phyloP scores from a whole-genome alignment of 2,329 filamentous ascomycete species.

The Metarhizium anisopliae region DNA sequence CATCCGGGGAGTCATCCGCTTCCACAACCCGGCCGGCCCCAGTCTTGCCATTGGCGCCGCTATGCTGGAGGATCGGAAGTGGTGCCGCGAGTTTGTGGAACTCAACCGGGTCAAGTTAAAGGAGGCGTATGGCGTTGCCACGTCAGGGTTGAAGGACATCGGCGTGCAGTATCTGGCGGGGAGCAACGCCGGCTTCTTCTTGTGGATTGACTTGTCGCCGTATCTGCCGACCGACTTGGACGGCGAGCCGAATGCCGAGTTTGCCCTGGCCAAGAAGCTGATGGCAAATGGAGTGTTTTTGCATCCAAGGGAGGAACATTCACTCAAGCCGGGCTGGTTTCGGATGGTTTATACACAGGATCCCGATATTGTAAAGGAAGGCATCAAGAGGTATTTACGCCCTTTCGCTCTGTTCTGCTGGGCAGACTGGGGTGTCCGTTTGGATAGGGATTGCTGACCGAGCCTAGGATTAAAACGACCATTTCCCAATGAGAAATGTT shows the following conservation, averaged over 20 bases:
- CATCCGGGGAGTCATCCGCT: constrained; percentile 31
- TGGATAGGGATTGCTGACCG: neutral
- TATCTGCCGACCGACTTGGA: constrained; percentile 24
- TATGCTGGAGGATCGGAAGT: constrained; percentile 37
- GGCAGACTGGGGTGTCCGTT: neutral
- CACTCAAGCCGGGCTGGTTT: constrained; percentile 41
- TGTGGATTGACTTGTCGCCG: constrained; percentile 42
- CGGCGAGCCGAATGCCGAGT: constrained; percentile 29
- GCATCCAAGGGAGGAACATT: constrained; percentile 37
- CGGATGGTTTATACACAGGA: constrained; percentile 42
- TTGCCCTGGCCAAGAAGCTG: constrained; percentile 33
- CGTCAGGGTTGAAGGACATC: constrained; percentile 25
- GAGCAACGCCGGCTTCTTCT: constrained; percentile 49
- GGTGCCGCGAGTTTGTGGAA: constrained; percentile 34
- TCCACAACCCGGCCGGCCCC: constrained; percentile 36
- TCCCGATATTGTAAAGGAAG: constrained; percentile 24
- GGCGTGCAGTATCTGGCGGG: constrained; percentile 33
- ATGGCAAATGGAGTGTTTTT: constrained; percentile 39
- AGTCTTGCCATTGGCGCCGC: constrained; percentile 32
- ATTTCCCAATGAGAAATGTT: constrained; percentile 1
- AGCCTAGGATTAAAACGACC: constrained; percentile 3
- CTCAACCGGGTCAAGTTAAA: constrained; percentile 29
- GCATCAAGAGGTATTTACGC: constrained; percentile 22
- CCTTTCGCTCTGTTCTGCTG: neutral
- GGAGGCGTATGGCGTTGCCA: constrained; percentile 30